Base-by-base conservation (phyloP, 2,329 filamentous ascomycete species). In the Beauveria rudraprayagi region DNA sequence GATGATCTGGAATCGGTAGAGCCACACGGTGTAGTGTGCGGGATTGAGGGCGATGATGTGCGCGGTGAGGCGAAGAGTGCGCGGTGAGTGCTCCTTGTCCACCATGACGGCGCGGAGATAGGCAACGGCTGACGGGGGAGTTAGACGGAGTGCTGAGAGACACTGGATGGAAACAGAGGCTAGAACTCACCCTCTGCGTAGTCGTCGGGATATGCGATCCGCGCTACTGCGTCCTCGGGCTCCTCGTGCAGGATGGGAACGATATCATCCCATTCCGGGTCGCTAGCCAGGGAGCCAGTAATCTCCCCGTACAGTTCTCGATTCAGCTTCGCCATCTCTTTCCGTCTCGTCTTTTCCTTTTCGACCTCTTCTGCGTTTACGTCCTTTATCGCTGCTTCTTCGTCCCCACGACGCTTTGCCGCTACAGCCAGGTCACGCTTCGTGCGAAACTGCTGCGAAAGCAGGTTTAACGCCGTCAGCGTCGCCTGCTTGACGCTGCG, bases 1-100 rank as follows among this genome's bases (percentile, higher is more conserved):
- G 54, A 97, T 76, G 58, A 88, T 89, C 69, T 88, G 85, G 67
- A 92, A 91, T 64, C 94, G 89, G 79, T 96, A 99, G 24, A 97
- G 85, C 94, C 94, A 99, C 64, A 97, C 93, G 17, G 94, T 99
- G 77, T 99, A 99, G 78, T 99, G 94, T 1, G 94, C 92, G 17
- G 94, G 90, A 74, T 99, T 99, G 83, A 97, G 86, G 63, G 81
- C 80, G 71, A 99, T 97, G 70, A 99, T 87, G 74, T 93, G 86
- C 71, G 92, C 88, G 5, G 94, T 99, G 64, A 99, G 83, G 37
- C 80, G 82, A 48, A 99, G 81, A 41, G 86, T 89, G 53, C 94
- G 84, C 24, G 87, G 82, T 26, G 89, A 92, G 78, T 88, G 83
- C 75, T 99, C 94, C 71, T 95, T 89, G 53, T 79, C 80, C 16